Evolutionary conservation across 140 eudicot species (phyloP), one percentile per base, ranked within the genome.

Genomic region (Stevia rebaudiana): DNA sequence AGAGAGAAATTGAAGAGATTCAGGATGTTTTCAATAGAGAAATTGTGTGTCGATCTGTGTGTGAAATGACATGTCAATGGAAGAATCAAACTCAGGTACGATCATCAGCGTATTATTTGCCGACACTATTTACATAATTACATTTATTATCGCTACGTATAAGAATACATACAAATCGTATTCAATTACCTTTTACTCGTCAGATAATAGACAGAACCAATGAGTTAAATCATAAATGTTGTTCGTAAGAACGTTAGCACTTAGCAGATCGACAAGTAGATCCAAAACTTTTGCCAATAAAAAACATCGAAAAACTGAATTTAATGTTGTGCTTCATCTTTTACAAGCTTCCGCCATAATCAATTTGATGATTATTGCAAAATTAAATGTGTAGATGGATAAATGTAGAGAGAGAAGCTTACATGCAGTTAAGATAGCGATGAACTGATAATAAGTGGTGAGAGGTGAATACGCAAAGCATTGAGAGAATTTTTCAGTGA

Each of bases 21-120:
- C 11, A 56, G 46, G 44, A 44, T 43, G 33, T 31, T 41, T 31
- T 19, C 18, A 35, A 63, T 16, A 5, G 31, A 13, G 17, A 11
- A 18, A 16, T 0, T 41, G 36, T 68, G 74, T 53, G 65, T 67
- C 15, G 63, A 23, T 55, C 36, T 66, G 61, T 60, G 73, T 15
- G 65, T 3, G 85, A 75, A 75, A 67, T 67, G 85, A 82, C 85
- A 43, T 64, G 74, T 65, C 80, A 76, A 68, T 48, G 50, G 37
- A 76, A 58, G 79, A 41, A 74, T 74, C 79, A 60, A 60, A 30
- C 68, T 71, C 51, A 48, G 54, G 50, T 68, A 77, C 67, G 50
- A 64, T 48, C 39, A 74, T 48, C 85, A 72, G 85, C 85, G 79
- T 68, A 30, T 72, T 55, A 67, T 46, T 56, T 63, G 82, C 85